Conservation (phyloP, 176 grass and related monocot species). For the Cocos nucifera region DNA sequence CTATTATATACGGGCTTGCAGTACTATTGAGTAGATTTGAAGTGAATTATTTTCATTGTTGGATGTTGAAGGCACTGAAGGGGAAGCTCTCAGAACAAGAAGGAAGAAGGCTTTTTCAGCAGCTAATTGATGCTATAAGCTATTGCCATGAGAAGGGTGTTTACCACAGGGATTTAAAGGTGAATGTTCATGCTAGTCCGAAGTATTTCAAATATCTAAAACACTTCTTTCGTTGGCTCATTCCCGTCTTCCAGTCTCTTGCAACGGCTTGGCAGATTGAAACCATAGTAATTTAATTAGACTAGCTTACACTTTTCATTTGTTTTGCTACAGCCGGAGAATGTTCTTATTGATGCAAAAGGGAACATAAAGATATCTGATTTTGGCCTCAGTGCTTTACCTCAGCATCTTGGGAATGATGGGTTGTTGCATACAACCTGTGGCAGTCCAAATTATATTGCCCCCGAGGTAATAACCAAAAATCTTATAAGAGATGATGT, state of each 20-base stretch:
- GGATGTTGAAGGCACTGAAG: slow-evolving; percentile 30
- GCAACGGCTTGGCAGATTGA: neutral
- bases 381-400: slow-evolving; percentile 81
- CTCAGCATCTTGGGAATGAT: slow-evolving; percentile 75
- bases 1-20: no score
- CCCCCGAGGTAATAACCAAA: slow-evolving; percentile 50
- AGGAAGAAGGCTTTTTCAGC: slow-evolving; percentile 76
- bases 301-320: slow-evolving; percentile 16
- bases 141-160: slow-evolving; percentile 91
- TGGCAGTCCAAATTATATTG: slow-evolving; percentile 92
- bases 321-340: slow-evolving; percentile 58
- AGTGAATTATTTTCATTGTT: neutral
- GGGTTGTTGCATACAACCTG: slow-evolving; percentile 90
- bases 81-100: slow-evolving; percentile 59
- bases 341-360: slow-evolving; percentile 87
- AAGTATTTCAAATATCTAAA: neutral
- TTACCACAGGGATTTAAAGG: slow-evolving; percentile 94
- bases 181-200: neutral
- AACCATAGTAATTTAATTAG: neutral
- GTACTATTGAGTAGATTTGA: neutral
- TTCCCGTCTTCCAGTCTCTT: neutral
- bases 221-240: slow-evolving; percentile 2
- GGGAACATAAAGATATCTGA: slow-evolving; percentile 96
- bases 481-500: neutral
- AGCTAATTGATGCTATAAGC: slow-evolving; percentile 82